These are phyloP conservation scores for Colletotrichum australisinense DNA, from an alignment of 2,329 filamentous ascomycete genomes.

Conservation along the genomic window DNA sequence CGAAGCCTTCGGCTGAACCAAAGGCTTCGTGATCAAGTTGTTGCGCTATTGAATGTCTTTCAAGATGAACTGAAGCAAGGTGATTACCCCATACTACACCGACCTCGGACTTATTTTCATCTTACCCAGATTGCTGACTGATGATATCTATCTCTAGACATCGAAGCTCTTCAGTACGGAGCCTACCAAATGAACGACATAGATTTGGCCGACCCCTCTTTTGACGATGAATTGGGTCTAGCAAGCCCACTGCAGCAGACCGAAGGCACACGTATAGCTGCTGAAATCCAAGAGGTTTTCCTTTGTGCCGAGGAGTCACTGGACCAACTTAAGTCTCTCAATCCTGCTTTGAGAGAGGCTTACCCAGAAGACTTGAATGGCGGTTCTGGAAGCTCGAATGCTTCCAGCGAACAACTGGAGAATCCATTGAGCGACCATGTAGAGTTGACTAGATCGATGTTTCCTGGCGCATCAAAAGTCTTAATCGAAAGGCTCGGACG, in stretches of 20 bases:
- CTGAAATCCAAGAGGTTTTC: background rate
- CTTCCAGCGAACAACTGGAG: background rate
- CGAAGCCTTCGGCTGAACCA: slow-evolving; percentile 7
- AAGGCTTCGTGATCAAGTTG: background rate
- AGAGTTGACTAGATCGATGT: background rate
- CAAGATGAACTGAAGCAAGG: slow-evolving; percentile 2
- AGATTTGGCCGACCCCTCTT: background rate
- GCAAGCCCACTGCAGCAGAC: background rate
- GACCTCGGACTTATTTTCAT: background rate
- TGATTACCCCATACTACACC: background rate
- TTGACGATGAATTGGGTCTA: background rate
- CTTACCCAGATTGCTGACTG: background rate
- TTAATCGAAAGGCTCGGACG: slow-evolving; percentile 1
- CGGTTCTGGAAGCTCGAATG: background rate
- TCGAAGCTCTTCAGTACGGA: background rate
- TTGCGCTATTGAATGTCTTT: background rate
- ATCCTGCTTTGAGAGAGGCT: slow-evolving; percentile 2
- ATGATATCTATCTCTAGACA: background rate
- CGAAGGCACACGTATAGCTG: background rate
- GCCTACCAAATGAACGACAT: background rate
- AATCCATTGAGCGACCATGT: background rate
- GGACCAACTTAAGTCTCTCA: background rate
- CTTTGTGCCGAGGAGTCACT: background rate
- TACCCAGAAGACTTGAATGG: slow-evolving; percentile 4
- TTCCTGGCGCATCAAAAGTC: background rate